Evolutionary conservation across 805 yeast genomes (phyloP).

Genomic region (Starmera dryadoides): DNA sequence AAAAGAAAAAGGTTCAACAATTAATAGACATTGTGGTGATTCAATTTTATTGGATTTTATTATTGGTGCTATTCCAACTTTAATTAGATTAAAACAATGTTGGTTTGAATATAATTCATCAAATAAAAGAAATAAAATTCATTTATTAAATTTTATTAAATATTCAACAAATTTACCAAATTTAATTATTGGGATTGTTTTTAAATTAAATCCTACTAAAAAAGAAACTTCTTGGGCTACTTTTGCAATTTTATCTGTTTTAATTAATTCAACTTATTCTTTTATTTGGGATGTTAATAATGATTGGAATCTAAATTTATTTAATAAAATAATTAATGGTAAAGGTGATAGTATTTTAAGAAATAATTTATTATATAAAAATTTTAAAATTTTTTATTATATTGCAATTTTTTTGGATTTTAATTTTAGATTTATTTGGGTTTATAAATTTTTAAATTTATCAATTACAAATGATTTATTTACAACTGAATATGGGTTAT

Average conservation of each 20-base stretch:
- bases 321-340: constrained; percentile 23
- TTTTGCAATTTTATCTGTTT: constrained; percentile 31
- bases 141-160: constrained; percentile 67
- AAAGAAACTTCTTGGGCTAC: constrained; percentile 7
- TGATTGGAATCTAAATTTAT: constrained; percentile 78
- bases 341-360: constrained; percentile 20
- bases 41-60: constrained; percentile 28
- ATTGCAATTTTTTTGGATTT: constrained; percentile 55
- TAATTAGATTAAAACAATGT: constrained; percentile 82
- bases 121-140: constrained; percentile 36
- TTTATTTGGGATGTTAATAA: constrained; percentile 83
- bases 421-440: constrained; percentile 43
- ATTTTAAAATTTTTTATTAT: constrained; percentile 36
- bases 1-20: constrained; percentile 10
- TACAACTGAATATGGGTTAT: constrained; percentile 52
- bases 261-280: constrained; percentile 68
- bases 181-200: constrained; percentile 27
- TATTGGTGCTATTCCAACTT: constrained; percentile 47
- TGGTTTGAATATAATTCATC: constrained; percentile 54
- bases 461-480: constrained; percentile 9
- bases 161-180: constrained; percentile 62
- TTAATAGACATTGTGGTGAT: constrained; percentile 27
- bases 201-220: constrained; percentile 4
- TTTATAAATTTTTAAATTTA: background rate
- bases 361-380: constrained; percentile 5